These are phyloP conservation scores for Phytopythium sindhum DNA, from an alignment of 352 stramenopile genomes.

Conservation along the genomic window DNA sequence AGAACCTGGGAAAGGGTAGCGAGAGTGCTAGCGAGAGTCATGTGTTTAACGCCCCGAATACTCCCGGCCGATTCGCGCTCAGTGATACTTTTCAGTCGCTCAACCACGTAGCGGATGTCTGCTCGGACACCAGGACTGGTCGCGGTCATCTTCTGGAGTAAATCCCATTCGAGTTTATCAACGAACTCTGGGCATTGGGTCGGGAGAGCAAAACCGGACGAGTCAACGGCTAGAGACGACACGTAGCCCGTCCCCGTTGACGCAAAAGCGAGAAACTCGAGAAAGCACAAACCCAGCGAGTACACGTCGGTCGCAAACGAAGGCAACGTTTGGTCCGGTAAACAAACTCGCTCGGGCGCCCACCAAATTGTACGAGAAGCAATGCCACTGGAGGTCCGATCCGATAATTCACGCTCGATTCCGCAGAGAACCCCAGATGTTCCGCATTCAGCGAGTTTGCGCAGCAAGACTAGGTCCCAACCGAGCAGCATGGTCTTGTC, in stretches of 20 bases:
- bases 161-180: slow-evolving; percentile 17
- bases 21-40: background rate
- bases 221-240: background rate
- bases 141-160: slow-evolving; percentile 24
- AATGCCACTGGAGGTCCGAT: background rate
- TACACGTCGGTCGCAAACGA: background rate
- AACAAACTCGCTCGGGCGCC: background rate
- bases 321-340: background rate
- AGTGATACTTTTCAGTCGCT: slow-evolving; percentile 20
- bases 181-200: slow-evolving; percentile 13
- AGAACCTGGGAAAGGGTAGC: background rate
- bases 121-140: slow-evolving; percentile 6
- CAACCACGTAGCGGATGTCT: slow-evolving; percentile 29
- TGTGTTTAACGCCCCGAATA: background rate
- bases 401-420: background rate
- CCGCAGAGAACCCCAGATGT: background rate
- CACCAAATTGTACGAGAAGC: background rate
- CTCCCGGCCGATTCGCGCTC: background rate
- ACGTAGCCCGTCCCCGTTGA: background rate
- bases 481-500: slow-evolving; percentile 1
- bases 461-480: background rate
- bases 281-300: slow-evolving; percentile 1
- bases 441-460: background rate
- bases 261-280: background rate
- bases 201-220: background rate